Base-by-base conservation (phyloP, 495 filamentous ascomycete genomes). In the Podospora pseudopauciseta region DNA sequence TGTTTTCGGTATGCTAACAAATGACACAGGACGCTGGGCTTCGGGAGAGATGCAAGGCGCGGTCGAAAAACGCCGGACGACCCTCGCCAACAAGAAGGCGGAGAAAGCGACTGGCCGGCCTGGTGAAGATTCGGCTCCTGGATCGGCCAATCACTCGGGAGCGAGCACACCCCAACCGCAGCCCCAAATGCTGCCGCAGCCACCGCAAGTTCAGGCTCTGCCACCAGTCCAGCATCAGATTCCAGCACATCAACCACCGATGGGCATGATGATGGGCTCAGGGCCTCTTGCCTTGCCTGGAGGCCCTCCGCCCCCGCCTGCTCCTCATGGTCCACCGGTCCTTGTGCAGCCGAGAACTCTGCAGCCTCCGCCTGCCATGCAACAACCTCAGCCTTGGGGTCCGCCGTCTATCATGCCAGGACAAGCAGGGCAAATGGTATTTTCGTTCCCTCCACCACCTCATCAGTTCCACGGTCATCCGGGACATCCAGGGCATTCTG, bases 41-140 rank as follows among this genome's bases (percentile, higher is more conserved):
- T 80, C 78, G 1, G 83, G 83, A 39, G 80, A 81, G 44, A 85
- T 85, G 83, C 72, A 75, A 59, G 76, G 72, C 1, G 83, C 83
- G 1, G 82, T 85, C 9, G 79, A 77, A 65, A 84, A 84, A 65
- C 81, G 83, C 28, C 80, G 81, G 60, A 82, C 74, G 9, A 85
- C 83, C 0, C 78, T 84, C 26, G 83, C 83, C 3, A 81, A 74
- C 58, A 84, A 85, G 72, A 84, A 85, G 71, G 75, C 74, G 7
- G 76, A 75, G 32, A 75, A 75, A 39, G 76, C 68, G 1, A 65
- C 73, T 1, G 55, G 20, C 23, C 61, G 32, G 59, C 20, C 23
- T 27, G 61, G 61, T 19, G 61, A 63, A 2, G 32, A 32, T 23
- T 63, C 61, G 28, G 19, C 32, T 7, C 61, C 61, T 44, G 61